Conservation (phyloP, 2,329 filamentous ascomycete genomes). For the Rutstroemia sp. region DNA sequence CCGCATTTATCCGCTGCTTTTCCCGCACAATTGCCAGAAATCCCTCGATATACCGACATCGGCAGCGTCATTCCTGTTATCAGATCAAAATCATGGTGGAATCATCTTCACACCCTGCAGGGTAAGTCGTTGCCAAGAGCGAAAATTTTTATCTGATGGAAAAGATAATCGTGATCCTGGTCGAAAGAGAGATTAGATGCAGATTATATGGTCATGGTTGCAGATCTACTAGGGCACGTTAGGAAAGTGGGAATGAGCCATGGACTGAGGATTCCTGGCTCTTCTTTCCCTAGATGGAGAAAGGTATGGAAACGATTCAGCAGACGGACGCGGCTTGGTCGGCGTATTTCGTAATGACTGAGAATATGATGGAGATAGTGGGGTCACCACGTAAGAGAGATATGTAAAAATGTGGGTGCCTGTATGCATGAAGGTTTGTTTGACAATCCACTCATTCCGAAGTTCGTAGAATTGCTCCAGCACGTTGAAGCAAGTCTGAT, state of each 20-base stretch:
- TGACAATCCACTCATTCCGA: not conserved
- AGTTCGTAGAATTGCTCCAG: not conserved
- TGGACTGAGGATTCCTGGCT: not conserved
- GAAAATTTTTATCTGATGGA: constrained; percentile 10
- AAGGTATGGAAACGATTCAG: not conserved
- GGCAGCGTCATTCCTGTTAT: not conserved
- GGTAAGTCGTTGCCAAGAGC: not conserved
- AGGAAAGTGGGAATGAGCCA: not conserved
- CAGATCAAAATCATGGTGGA: not conserved
- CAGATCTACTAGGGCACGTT: not conserved
- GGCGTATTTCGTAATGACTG: not conserved
- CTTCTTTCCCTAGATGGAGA: not conserved
- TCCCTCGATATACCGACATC: not conserved
- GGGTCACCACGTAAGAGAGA: not conserved
- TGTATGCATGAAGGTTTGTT: not conserved
- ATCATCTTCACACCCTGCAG: not conserved
- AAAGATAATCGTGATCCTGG: constrained; percentile 10
- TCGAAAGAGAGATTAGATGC: not conserved
- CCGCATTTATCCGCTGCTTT: not conserved
- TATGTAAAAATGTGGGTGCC: not conserved
- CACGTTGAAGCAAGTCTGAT: not conserved
- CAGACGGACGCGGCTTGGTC: not conserved
- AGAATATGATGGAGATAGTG: not conserved
- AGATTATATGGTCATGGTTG: not conserved
- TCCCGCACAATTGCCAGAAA: not conserved